phyloP scores from a whole-genome alignment of 192 early-diverging fungal species.

The Coemansia umbellata region DNA sequence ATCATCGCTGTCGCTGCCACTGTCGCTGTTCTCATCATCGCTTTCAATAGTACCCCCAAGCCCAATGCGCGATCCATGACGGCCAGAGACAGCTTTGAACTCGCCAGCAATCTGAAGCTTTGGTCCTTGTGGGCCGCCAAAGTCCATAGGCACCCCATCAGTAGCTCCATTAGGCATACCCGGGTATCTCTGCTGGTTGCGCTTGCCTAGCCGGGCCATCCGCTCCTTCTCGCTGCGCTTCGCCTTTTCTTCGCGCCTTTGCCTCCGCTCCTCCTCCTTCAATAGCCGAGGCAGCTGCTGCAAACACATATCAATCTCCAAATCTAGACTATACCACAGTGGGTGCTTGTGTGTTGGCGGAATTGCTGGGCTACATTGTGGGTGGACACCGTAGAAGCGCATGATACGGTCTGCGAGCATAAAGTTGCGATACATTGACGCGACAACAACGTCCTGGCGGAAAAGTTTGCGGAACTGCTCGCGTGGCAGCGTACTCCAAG shows the following conservation, averaged over 20 bases:
- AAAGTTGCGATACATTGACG: conserved; percentile 93
- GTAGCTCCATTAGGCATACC: not conserved
- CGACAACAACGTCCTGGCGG: conserved; percentile 90
- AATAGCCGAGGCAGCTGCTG: conserved; percentile 84
- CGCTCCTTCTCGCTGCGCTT: conserved; percentile 22
- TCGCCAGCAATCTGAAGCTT: conserved; percentile 31
- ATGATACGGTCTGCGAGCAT: conserved; percentile 94
- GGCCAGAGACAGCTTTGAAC: conserved; percentile 20
- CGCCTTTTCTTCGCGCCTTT: conserved; percentile 25
- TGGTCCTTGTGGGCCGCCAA: conserved; percentile 12
- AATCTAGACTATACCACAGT: conserved; percentile 94
- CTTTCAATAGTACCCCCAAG: conserved; percentile 12
- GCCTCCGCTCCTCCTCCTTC: conserved; percentile 18
- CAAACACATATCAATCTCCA: conserved; percentile 91
- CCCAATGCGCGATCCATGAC: conserved; percentile 18
- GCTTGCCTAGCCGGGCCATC: conserved; percentile 8
- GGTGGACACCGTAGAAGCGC: conserved; percentile 90
- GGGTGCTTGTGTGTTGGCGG: conserved; percentile 92
- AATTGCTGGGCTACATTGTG: conserved; percentile 78
- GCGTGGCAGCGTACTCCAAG: conserved; percentile 87
- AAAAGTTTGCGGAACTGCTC: conserved; percentile 90
- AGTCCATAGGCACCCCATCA: not conserved
- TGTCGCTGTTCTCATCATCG: conserved; percentile 16
- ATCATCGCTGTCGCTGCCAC: conserved; percentile 36
- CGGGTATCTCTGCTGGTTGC: not conserved